A percentile compares a stretch with the other conserved stretches of the same genome.
phyloP scores from a whole-genome alignment of 2,329 filamentous ascomycete genomes.

The Colletotrichum trifolii region DNA sequence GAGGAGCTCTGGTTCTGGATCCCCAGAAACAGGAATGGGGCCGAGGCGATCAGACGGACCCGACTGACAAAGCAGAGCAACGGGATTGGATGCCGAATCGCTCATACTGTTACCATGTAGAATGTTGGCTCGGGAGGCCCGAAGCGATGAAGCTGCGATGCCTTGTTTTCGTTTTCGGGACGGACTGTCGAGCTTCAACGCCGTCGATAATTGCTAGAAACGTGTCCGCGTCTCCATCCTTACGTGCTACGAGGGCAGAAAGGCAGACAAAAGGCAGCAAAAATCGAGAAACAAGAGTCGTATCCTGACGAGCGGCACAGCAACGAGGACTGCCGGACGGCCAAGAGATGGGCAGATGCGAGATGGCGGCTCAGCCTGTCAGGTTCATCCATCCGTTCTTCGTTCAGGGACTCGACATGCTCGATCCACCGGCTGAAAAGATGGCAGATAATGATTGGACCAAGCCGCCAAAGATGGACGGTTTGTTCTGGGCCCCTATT shows the following conservation, averaged over 20 bases:
- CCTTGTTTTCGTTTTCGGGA: conserved; percentile 12
- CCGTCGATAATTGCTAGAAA: not conserved
- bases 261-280: not conserved
- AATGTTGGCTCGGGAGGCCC: conserved; percentile 21
- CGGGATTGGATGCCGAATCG: conserved; percentile 28
- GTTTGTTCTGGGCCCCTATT: not conserved
- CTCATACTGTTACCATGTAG: not conserved
- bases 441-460: not conserved
- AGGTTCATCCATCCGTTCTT: not conserved
- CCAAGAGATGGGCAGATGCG: conserved; percentile 23
- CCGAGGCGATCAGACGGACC: conserved; percentile 16
- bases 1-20: too few species aligned
- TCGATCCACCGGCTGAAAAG: too few species aligned
- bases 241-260: conserved; percentile 17
- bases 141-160: conserved; percentile 15
- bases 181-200: too few species aligned
- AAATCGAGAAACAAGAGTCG: not conserved
- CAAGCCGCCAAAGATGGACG: not conserved
- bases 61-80: conserved; percentile 27
- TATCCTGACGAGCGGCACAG: not conserved
- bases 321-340: conserved; percentile 4
- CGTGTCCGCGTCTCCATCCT: not conserved
- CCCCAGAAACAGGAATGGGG: not conserved
- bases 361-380: not conserved
- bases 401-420: too few species aligned